phyloP scores from a whole-genome alignment of 371 early-diverging fungal genomes.

The Apophysomyces trapeziformis region DNA sequence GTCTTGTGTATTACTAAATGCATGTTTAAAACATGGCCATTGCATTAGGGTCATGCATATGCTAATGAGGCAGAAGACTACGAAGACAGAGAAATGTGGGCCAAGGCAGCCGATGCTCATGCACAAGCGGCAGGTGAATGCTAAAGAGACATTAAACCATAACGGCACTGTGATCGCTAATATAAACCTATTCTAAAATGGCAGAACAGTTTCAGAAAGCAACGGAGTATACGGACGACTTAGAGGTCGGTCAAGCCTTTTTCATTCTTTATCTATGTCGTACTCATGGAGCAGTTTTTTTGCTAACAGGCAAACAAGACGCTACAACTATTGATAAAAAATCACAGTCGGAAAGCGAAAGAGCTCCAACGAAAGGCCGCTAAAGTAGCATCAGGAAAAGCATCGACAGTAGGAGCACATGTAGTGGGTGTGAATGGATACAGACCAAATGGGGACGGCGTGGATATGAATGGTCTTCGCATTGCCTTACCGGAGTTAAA shows the following conservation, averaged over 20 bases:
- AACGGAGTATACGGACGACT: constrained; percentile 38
- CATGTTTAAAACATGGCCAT: not conserved
- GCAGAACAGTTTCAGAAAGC: constrained; percentile 46
- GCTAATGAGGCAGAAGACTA: constrained; percentile 56
- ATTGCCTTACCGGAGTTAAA: constrained; percentile 16
- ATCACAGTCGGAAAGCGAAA: constrained; percentile 43
- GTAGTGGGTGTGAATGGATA: not conserved
- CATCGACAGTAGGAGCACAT: constrained; percentile 13
- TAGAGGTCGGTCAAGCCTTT: constrained; percentile 29
- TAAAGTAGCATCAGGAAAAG: constrained; percentile 12
- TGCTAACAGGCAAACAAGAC: constrained; percentile 36
- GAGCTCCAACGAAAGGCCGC: constrained; percentile 31
- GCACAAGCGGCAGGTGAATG: constrained; percentile 48
- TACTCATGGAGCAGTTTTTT: not conserved
- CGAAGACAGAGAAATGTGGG: constrained; percentile 56
- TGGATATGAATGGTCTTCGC: constrained; percentile 21
- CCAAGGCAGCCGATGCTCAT: constrained; percentile 53
- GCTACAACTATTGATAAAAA: constrained; percentile 28
- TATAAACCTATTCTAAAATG: not conserved
- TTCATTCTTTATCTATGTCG: constrained; percentile 3
- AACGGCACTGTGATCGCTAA: not conserved
- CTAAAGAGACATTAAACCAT: not conserved
- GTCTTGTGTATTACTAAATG: no score
- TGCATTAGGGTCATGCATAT: constrained; percentile 51
- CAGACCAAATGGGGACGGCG: not conserved